A percentile compares a stretch with the other conserved stretches of the same genome.
These are phyloP conservation scores for Aspergillus leporis DNA, from an alignment of 495 filamentous ascomycete species.

Conservation along the genomic window DNA sequence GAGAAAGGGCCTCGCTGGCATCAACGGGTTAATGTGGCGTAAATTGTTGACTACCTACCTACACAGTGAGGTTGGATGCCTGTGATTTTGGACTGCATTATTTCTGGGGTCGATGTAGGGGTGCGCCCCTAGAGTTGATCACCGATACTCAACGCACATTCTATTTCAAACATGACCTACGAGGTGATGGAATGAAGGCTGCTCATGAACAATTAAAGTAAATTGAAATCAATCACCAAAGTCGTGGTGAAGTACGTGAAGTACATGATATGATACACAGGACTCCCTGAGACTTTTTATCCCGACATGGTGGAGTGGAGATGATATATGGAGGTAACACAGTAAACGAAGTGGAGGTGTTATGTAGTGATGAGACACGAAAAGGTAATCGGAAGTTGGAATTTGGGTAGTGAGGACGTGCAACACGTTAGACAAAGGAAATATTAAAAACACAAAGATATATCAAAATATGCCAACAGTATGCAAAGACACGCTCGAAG, in stretches of 20 bases:
- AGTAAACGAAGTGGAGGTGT: conserved; percentile 6
- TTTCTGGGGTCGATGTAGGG: too few species aligned
- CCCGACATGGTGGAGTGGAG: conserved; percentile 28
- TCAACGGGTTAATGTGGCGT: background rate
- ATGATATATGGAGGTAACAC: conserved; percentile 18
- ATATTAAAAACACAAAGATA: conserved; percentile 29
- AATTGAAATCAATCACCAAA: conserved; percentile 12
- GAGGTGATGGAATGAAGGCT: background rate
- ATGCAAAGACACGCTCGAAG: conserved; percentile 47
- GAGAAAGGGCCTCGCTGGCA: conserved; percentile 3
- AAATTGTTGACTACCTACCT: background rate
- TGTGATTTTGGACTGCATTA: background rate
- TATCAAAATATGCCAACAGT: conserved; percentile 37
- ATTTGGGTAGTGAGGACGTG: conserved; percentile 45
- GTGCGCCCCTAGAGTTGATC: too few species aligned
- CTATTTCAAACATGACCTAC: too few species aligned
- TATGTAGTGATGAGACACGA: conserved; percentile 11
- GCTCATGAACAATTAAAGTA: conserved; percentile 16
- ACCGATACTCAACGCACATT: background rate
- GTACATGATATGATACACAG: conserved; percentile 33
- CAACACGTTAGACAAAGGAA: conserved; percentile 41
- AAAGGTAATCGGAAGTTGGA: conserved; percentile 12
- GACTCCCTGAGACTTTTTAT: conserved; percentile 27
- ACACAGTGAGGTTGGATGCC: background rate
- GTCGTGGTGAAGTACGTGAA: conserved; percentile 14